Percentiles rank a stretch among this genome's conserved stretches.
phyloP scores from a whole-genome alignment of 2,329 filamentous ascomycete genomes.

The Bimuria novae-zelandiae region DNA sequence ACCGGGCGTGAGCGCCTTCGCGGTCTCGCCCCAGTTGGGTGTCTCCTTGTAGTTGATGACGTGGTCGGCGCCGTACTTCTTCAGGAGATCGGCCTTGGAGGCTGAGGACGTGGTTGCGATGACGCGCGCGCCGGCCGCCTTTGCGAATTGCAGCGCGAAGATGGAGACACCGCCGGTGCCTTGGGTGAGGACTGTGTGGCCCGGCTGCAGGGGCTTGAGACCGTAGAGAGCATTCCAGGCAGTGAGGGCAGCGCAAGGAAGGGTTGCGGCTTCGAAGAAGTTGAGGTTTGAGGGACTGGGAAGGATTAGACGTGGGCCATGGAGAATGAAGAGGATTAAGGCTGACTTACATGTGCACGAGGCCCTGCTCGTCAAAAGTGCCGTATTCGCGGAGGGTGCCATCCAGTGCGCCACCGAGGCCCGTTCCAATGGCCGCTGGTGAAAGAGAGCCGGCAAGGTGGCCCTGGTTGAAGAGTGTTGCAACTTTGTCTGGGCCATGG shows the following conservation, averaged over 20 bases:
- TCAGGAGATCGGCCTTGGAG: constrained; percentile 56
- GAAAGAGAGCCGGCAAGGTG: constrained; percentile 58
- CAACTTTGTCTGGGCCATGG: constrained; percentile 55
- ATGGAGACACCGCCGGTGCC: constrained; percentile 73
- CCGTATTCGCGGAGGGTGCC: constrained; percentile 71
- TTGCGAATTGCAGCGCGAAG: constrained; percentile 64
- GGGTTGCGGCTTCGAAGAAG: constrained; percentile 52
- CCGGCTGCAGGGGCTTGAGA: constrained; percentile 45
- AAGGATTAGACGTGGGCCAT: constrained; percentile 46
- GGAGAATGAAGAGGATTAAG: neutral
- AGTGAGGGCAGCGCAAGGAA: constrained; percentile 51
- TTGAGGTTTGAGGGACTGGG: constrained; percentile 61
- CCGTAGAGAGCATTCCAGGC: constrained; percentile 62
- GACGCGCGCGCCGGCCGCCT: constrained; percentile 59
- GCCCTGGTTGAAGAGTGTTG: constrained; percentile 66
- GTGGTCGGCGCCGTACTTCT: constrained; percentile 59
- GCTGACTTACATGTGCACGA: constrained; percentile 58
- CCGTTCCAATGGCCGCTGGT: constrained; percentile 50
- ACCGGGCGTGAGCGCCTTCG: constrained; percentile 55
- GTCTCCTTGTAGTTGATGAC: constrained; percentile 62
- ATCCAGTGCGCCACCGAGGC: constrained; percentile 70
- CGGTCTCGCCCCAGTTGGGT: constrained; percentile 59
- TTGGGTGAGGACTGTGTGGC: constrained; percentile 64
- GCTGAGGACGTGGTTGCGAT: constrained; percentile 62
- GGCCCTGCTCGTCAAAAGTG: constrained; percentile 68